Evolutionary conservation across 2,329 filamentous ascomycete genomes (phyloP), one percentile per base, ranked within the genome.

Genomic region (Magnaporthiopsis incrustans): DNA sequence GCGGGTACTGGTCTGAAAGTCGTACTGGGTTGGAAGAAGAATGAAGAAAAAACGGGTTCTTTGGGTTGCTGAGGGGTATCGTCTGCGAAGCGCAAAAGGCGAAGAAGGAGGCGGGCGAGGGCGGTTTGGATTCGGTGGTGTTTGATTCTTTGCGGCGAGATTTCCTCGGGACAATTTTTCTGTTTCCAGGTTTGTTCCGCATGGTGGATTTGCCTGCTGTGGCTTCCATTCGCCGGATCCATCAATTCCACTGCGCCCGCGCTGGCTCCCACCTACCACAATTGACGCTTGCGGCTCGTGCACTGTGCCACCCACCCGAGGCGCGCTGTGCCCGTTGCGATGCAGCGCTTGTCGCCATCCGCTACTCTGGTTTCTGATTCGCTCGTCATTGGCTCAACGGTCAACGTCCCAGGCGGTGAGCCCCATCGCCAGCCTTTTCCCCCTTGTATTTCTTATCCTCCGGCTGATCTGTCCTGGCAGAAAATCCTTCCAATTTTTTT

Each of bases 341-440:
- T n/a, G 15, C 44, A 53, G 44, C 22, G 44, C 44, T n/a, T 53
- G 38, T 22, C 18, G 38, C 38, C 38, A 44, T 22, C 44, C n/a
- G 18, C 44, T 53, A 7, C 44, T 15, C 44, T 15, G 44, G 22
- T 18, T 53, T 18, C 44, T n/a, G 44, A 53, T 53, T 53, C 18
- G 44, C 22, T n/a, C 44, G 44, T n/a, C 44, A 53, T 53, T 53
- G 44, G 44, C 44, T 10, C 44, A 63, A 59, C 56, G 32, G 62
- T 26, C 50, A 63, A 63, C 33, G 44, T 63, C 33, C 32, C 61
- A 59, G 62, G 62, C 62, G 62, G 62, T 63, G 62, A 63, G 18
- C 33, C 26, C 57, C 35, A n/a, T 25, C 27, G 22, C 44, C 22
- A 10, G 6, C 22, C 44, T n/a, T 53, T 53, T 53, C 11, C 22